Evolutionary conservation across 108 stramenopile species (phyloP).

Genomic region (Pinguiococcus pyrenoidosus): DNA sequence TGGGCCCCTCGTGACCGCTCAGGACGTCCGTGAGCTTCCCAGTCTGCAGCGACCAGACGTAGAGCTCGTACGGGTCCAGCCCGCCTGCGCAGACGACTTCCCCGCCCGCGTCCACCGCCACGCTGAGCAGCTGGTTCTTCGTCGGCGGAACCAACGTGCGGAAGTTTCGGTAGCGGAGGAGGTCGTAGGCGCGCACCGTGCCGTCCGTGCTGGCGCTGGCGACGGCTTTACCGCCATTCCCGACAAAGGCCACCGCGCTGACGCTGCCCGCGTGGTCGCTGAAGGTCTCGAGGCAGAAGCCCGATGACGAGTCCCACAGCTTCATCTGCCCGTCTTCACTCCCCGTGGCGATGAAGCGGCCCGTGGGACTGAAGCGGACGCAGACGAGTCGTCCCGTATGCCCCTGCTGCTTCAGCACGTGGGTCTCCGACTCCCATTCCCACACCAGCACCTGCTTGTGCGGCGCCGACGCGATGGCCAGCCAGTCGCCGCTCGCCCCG

Average conservation of each 20-base stretch:
- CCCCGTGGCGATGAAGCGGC: constrained; percentile 79
- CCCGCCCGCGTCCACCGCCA: constrained; percentile 86
- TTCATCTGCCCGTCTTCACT: constrained; percentile 95
- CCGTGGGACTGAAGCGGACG: constrained; percentile 85
- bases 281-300: constrained; percentile 95
- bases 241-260: constrained; percentile 64
- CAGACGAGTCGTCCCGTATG: constrained; percentile 84
- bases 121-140: constrained; percentile 67
- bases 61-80: constrained; percentile 77
- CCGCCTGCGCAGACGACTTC: constrained; percentile 82
- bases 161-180: constrained; percentile 90
- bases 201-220: constrained; percentile 82
- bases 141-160: constrained; percentile 42
- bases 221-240: constrained; percentile 56
- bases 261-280: constrained; percentile 86
- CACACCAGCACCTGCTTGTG: constrained; percentile 81
- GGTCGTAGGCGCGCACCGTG: constrained; percentile 88
- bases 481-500: constrained; percentile 80
- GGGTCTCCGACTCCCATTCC: constrained; percentile 97
- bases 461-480: constrained; percentile 79
- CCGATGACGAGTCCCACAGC: constrained; percentile 84
- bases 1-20: constrained; percentile 83
- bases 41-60: constrained; percentile 86
- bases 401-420: constrained; percentile 96
- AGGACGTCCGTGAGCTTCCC: constrained; percentile 81